Conservation (phyloP, 2,329 filamentous ascomycete species). For the Tolypocladium pustulatum region DNA sequence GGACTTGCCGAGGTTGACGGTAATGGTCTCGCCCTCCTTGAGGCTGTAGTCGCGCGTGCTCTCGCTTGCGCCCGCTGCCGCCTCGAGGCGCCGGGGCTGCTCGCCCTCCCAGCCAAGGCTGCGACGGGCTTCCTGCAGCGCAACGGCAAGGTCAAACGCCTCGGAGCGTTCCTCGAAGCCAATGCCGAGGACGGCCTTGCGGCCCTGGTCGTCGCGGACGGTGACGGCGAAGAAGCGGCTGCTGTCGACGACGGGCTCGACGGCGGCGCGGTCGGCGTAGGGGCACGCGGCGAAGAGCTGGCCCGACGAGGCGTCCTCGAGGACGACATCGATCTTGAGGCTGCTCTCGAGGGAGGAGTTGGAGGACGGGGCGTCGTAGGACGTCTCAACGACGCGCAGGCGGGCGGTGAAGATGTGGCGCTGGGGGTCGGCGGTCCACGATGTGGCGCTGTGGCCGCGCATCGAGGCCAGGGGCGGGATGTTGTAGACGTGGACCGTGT, state of each 20-base stretch:
- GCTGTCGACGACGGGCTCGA: conserved; percentile 71
- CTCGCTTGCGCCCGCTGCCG: conserved; percentile 24
- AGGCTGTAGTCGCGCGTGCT: conserved; percentile 62
- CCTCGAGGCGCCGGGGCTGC: conserved; percentile 6
- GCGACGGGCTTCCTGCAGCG: conserved; percentile 67
- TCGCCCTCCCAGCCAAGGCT: conserved; percentile 49
- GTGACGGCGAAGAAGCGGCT: conserved; percentile 76
- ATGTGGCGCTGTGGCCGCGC: conserved; percentile 66
- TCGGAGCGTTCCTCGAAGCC: conserved; percentile 81
- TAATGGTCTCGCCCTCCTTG: conserved; percentile 85
- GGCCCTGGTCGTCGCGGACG: conserved; percentile 63
- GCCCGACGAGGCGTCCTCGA: conserved; percentile 64
- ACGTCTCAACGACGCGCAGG: conserved; percentile 68
- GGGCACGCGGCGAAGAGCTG: conserved; percentile 77
- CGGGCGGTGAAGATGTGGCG: conserved; percentile 80
- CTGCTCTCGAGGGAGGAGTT: conserved; percentile 19
- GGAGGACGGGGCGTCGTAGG: conserved; percentile 28
- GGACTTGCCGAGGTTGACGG: conserved; percentile 57
- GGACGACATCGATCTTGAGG: conserved; percentile 63
- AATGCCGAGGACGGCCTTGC: conserved; percentile 71
- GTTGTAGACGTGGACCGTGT: conserved; percentile 73
- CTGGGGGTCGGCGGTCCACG: conserved; percentile 63
- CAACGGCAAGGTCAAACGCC: conserved; percentile 76
- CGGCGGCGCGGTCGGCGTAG: conserved; percentile 53
- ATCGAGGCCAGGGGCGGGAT: conserved; percentile 71